A percentile compares a stretch with the other conserved stretches of the same genome.
These are phyloP conservation scores for Brassica carinata DNA, from an alignment of 345 rosid species.

Conservation along the genomic window DNA sequence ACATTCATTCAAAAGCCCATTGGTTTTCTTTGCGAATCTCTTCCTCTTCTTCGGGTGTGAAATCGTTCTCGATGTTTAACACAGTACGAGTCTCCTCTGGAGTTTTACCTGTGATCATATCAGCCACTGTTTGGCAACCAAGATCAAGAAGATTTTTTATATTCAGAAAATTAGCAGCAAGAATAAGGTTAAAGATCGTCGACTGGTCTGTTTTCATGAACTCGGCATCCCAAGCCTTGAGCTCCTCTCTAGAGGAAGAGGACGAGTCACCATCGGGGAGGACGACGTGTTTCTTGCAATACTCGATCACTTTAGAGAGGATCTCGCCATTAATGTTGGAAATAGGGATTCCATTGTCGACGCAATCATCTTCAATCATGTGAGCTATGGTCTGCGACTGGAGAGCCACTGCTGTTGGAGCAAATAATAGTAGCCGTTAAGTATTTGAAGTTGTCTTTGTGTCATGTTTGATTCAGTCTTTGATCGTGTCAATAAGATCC, in stretches of 20 bases:
- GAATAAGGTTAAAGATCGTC: not conserved
- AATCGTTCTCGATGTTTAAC: not conserved
- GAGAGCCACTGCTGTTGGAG: not conserved
- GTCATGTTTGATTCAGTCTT: too few relatives aligned
- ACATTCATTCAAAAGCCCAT: slow-evolving; percentile 2
- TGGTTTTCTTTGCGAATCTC: not conserved
- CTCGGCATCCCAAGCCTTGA: not conserved
- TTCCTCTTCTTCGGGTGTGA: not conserved
- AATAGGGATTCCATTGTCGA: not conserved
- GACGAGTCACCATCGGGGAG: too few relatives aligned
- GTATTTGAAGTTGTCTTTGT: too few relatives aligned
- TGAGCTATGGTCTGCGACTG: not conserved
- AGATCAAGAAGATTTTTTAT: not conserved
- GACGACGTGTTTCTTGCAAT: slow-evolving; percentile 2
- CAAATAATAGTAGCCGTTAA: too few relatives aligned
- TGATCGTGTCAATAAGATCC: too few relatives aligned
- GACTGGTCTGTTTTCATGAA: not conserved
- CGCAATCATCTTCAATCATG: not conserved
- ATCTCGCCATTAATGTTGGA: not conserved
- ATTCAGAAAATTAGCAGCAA: slow-evolving; percentile 1
- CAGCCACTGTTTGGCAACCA: not conserved
- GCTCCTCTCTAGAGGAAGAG: not conserved
- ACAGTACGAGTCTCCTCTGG: not conserved
- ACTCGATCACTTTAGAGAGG: slow-evolving; percentile 10
- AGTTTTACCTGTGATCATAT: not conserved